These are phyloP conservation scores for Naganishia sp. DNA, from an alignment of 1,284 basidiomycete genomes.

Conservation along the genomic window DNA sequence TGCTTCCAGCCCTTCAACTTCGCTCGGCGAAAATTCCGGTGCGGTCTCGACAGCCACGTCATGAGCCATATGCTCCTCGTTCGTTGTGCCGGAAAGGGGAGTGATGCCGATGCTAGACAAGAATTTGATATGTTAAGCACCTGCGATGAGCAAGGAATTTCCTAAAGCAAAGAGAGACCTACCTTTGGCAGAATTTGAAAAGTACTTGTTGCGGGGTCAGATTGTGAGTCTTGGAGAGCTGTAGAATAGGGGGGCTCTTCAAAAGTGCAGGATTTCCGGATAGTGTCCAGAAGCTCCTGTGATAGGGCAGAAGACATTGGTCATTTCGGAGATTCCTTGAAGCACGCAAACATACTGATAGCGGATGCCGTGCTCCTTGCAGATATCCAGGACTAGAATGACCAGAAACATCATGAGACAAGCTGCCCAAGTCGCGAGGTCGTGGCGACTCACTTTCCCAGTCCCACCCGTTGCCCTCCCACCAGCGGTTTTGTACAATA, in stretches of 20 bases:
- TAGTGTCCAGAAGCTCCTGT: conserved; percentile 81
- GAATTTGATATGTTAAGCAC: background rate
- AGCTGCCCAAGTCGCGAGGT: conserved; percentile 56
- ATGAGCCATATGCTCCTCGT: conserved; percentile 45
- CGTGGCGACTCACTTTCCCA: conserved; percentile 52
- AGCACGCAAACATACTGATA: conserved; percentile 63
- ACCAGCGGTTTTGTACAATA: conserved; percentile 80
- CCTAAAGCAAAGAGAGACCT: conserved; percentile 18
- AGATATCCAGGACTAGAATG: conserved; percentile 44
- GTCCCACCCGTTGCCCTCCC: conserved; percentile 75
- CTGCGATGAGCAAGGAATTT: background rate
- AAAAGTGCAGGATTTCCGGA: conserved; percentile 70
- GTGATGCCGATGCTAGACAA: conserved; percentile 58
- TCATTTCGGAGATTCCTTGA: background rate
- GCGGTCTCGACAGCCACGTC: conserved; percentile 23
- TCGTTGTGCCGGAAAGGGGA: conserved; percentile 67
- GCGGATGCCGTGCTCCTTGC: conserved; percentile 60
- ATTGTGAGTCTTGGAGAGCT: conserved; percentile 57
- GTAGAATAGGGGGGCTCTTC: conserved; percentile 56
- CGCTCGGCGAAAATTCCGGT: background rate
- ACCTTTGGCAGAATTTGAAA: conserved; percentile 65
- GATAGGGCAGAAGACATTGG: background rate
- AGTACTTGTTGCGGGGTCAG: conserved; percentile 67
- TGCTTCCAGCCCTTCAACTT: background rate
- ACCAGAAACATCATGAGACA: background rate